These are phyloP conservation scores for Malassezia japonica DNA, from an alignment of 1,284 basidiomycete genomes.

Conservation along the genomic window DNA sequence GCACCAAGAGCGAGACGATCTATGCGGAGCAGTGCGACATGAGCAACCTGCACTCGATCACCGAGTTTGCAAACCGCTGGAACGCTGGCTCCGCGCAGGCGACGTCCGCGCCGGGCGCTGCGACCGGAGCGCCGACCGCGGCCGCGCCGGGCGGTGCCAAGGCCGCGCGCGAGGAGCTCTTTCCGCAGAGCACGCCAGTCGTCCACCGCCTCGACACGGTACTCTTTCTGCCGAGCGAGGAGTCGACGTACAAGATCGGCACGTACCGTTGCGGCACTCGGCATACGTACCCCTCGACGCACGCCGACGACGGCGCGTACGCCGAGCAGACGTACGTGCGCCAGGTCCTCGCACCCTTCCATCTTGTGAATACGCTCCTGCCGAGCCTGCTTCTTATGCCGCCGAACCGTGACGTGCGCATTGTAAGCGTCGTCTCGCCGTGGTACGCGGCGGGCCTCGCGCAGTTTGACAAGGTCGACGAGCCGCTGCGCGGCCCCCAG, in stretches of 20 bases:
- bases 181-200: background rate
- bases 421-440: constrained; percentile 31
- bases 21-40: constrained; percentile 42
- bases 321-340: constrained; percentile 16
- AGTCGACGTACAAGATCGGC: constrained; percentile 7
- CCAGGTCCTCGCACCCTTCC: constrained; percentile 30
- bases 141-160: background rate
- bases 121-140: background rate
- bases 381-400: constrained; percentile 31
- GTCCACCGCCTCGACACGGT: constrained; percentile 18
- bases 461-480: constrained; percentile 20
- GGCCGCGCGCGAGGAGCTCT: background rate
- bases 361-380: constrained; percentile 34
- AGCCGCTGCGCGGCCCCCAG: constrained; percentile 9
- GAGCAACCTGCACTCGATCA: constrained; percentile 19
- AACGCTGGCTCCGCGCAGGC: constrained; percentile 17
- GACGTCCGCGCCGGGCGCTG: background rate
- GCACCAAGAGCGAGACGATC: constrained; percentile 30
- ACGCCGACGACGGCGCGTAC: background rate
- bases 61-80: constrained; percentile 30
- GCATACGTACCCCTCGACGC: background rate
- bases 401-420: constrained; percentile 30
- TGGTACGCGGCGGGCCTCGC: constrained; percentile 35
- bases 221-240: constrained; percentile 16
- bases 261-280: no score